Percentiles rank a stretch among this genome's conserved stretches.
Evolutionary conservation across 768 basidiomycete genomes (phyloP).

Genomic region (Kwoniella bestiolae): DNA sequence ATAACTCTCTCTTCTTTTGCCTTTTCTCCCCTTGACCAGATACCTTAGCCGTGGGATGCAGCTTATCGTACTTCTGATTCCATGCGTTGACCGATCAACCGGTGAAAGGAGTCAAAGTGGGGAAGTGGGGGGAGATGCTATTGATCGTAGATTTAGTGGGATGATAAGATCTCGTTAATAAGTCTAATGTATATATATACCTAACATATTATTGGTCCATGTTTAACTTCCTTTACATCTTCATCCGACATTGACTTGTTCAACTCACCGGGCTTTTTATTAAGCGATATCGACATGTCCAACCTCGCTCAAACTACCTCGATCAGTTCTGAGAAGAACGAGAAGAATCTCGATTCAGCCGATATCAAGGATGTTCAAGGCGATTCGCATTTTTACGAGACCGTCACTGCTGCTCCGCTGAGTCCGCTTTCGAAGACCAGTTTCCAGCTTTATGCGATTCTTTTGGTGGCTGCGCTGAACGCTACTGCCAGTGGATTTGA

Average conservation of each 20-base stretch:
- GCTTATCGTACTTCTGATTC: not conserved
- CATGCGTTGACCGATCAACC: not conserved
- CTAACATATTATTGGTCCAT: not conserved
- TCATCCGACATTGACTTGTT: too few species aligned
- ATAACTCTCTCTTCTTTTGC: not conserved
- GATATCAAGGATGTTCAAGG: constrained; percentile 22
- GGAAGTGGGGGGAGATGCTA: not conserved
- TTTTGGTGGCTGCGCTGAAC: constrained; percentile 28
- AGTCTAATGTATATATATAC: not conserved
- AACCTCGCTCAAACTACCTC: not conserved
- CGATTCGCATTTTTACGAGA: constrained; percentile 21
- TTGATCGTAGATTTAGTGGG: not conserved
- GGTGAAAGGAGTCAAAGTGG: not conserved
- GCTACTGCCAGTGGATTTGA: constrained; percentile 31
- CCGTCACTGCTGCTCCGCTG: constrained; percentile 19
- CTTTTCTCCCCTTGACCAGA: not conserved
- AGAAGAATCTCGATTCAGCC: constrained; percentile 7
- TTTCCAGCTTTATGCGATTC: constrained; percentile 26
- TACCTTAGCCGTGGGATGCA: not conserved
- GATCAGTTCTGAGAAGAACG: constrained; percentile 1
- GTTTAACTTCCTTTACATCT: not conserved
- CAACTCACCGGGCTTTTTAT: too few species aligned
- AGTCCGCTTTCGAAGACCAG: constrained; percentile 27
- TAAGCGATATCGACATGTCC: not conserved
- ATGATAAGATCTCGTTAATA: not conserved